Evolutionary conservation across 768 basidiomycete genomes (phyloP), one percentile per base, ranked within the genome.

Genomic region (Tulasnella sp.): DNA sequence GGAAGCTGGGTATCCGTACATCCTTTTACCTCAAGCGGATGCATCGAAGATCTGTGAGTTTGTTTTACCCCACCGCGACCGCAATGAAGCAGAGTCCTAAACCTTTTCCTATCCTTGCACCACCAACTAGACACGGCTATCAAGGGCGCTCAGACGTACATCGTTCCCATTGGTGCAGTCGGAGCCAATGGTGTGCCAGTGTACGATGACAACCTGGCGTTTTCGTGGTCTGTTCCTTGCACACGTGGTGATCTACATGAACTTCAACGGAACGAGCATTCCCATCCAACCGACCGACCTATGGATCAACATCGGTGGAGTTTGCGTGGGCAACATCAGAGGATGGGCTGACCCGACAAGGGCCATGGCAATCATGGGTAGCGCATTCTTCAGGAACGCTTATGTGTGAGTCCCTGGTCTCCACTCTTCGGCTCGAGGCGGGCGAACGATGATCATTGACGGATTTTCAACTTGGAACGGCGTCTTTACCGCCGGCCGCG

Each of bases 1-100:
- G 41, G 77, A 78, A 24, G 28, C 77, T 9, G 77, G 37, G n/a
- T 78, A 78, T 78, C 77, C 77, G n/a, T 78, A 78, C 34, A 78
- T 78, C 20, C 60, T 78, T 34, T 44, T 78, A 31, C 58, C 77
- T 69, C 58, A 64, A 34, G 60, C 60, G 12, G 77, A 78, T 20
- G 77, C 77, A 1, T 31, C 50, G 11, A 60, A 78, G 20, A 72
- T 78, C 37, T 78, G 77, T 78, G 22, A 78, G 77, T 42, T 22
- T 31, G 5, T 18, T 24, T 60, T 1, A 6, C 22, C 6, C 11
- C 22, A 7, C 58, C 6, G n/a, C 2, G 9, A 3, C 73, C 16
- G 46, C 18, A 46, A 16, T 2, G 1, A 3, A 46, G 4, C 16
- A 1, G 16, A 18, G 46, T 46, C 16, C 46, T 46, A 46, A 46